These are phyloP conservation scores for Nakaseomyces delphensis DNA, from an alignment of 1,139 yeast species.

Conservation along the genomic window DNA sequence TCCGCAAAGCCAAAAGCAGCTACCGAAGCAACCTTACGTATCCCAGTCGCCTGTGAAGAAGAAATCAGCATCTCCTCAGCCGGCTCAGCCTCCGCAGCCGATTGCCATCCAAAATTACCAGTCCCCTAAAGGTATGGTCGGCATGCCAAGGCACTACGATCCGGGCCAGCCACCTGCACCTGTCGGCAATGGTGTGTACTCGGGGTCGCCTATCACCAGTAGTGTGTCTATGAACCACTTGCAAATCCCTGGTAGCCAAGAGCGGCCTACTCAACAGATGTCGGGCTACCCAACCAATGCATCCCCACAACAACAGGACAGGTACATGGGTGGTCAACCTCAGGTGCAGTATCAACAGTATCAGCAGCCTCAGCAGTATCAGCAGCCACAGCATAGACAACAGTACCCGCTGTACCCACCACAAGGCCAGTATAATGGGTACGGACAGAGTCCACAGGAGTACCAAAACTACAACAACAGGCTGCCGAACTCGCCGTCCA, in stretches of 20 bases:
- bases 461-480: not conserved
- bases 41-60: constrained; percentile 1
- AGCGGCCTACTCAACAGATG: not conserved
- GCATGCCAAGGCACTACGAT: not conserved
- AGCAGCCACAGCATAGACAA: constrained; percentile 4
- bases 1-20: not conserved
- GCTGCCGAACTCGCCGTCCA: constrained; percentile 2
- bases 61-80: not conserved
- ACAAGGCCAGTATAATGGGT: not conserved
- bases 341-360: not conserved
- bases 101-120: not conserved
- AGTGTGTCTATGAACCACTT: not conserved
- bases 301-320: not conserved
- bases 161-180: not conserved
- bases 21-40: not conserved
- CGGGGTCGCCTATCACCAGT: not conserved
- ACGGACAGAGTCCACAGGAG: constrained; percentile 1
- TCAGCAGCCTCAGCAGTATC: not conserved
- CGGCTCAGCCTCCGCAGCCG: not conserved
- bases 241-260: constrained; percentile 1
- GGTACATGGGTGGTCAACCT: not conserved
- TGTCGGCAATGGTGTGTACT: not conserved
- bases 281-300: not conserved
- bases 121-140: not conserved
- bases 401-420: constrained; percentile 1